These are phyloP conservation scores for Saccharomyces uvarum DNA, from an alignment of 1,139 yeast species.

Conservation along the genomic window DNA sequence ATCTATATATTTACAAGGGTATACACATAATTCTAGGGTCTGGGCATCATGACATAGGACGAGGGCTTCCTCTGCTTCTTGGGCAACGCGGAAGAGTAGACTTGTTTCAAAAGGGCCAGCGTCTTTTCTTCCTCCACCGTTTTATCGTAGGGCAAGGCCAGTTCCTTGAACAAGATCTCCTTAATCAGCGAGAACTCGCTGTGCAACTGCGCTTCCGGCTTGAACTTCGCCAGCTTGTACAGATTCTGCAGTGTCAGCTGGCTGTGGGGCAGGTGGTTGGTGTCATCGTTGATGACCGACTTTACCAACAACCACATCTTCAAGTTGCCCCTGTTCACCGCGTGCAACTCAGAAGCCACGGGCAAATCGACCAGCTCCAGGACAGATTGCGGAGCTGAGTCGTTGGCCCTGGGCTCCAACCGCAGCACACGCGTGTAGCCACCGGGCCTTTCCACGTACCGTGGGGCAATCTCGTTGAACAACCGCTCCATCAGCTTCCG, in stretches of 20 bases:
- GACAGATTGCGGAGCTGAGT: constrained; percentile 85
- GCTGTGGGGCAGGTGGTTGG: constrained; percentile 9
- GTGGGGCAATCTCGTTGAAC: constrained; percentile 51
- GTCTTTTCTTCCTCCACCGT: not conserved
- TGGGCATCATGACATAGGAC: not conserved
- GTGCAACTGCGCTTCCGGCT: constrained; percentile 3
- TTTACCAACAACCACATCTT: constrained; percentile 30
- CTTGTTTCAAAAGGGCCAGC: not conserved
- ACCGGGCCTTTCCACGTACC: constrained; percentile 58
- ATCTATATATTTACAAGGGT: not conserved
- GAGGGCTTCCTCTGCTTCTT: not conserved
- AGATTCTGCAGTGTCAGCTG: constrained; percentile 22
- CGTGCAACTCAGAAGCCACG: constrained; percentile 14
- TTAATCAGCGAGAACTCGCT: not conserved
- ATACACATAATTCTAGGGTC: not conserved
- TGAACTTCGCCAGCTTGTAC: constrained; percentile 20
- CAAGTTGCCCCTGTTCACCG: constrained; percentile 26
- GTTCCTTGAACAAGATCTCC: not conserved
- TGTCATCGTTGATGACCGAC: constrained; percentile 21
- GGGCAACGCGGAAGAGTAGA: not conserved
- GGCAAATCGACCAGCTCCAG: constrained; percentile 79
- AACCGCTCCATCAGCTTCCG: constrained; percentile 42
- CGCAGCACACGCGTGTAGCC: constrained; percentile 84
- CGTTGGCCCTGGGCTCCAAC: constrained; percentile 82
- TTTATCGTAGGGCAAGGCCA: not conserved